Conservation (phyloP, 345 rosid genomes). For the Eucalyptus globulus region DNA sequence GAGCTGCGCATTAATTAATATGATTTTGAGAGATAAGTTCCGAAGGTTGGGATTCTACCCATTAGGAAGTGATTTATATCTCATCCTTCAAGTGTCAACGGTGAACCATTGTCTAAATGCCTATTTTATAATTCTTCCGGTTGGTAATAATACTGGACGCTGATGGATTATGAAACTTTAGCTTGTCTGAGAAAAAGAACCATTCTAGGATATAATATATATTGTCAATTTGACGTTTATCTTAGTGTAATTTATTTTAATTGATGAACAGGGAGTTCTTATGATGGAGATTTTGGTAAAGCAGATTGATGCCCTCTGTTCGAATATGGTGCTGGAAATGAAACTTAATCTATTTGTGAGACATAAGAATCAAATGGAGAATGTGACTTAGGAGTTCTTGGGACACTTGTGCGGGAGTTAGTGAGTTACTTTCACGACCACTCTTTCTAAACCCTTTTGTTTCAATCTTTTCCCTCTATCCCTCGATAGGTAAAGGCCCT, state of each 20-base stretch:
- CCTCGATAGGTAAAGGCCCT: neutral
- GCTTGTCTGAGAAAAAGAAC: neutral
- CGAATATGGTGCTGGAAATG: neutral
- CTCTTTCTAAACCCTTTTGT: neutral
- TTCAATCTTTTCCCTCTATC: neutral
- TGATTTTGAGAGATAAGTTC: neutral
- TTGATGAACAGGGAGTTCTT: neutral
- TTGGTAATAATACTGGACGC: neutral
- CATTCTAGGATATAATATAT: neutral
- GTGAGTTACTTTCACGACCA: neutral
- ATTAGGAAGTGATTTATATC: neutral
- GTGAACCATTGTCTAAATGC: neutral
- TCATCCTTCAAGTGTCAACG: neutral
- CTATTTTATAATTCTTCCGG: neutral
- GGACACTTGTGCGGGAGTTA: neutral
- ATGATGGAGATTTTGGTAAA: neutral
- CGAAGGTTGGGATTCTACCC: neutral
- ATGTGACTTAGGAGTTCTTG: neutral
- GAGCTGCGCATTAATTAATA: neutral
- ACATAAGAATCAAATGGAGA: neutral
- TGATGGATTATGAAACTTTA: neutral
- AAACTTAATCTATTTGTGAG: neutral
- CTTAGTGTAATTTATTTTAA: neutral
- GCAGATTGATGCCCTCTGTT: neutral
- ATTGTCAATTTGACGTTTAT: neutral